phyloP scores from a whole-genome alignment of 2,329 filamentous ascomycete genomes.

The Exophiala bonariae region DNA sequence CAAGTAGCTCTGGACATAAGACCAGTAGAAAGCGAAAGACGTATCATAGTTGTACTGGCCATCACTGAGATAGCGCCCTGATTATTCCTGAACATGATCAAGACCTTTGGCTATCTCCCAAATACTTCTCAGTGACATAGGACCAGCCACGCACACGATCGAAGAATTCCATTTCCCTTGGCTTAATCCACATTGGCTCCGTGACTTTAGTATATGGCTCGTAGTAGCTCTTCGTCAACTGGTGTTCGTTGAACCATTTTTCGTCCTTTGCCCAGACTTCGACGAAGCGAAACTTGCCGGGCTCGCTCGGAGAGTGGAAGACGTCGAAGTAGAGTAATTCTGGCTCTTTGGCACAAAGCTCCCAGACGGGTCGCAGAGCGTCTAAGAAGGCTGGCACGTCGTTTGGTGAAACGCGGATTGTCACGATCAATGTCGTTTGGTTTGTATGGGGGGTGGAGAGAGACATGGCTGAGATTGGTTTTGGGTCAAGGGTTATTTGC shows the following conservation, averaged over 20 bases:
- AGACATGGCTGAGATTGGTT: no score
- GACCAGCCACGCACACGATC: constrained; percentile 9
- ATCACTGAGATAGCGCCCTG: no score
- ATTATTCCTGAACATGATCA: no score
- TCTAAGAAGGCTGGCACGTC: not conserved
- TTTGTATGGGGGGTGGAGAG: no score
- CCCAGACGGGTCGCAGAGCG: not conserved
- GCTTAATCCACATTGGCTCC: constrained; percentile 9
- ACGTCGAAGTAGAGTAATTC: constrained; percentile 10
- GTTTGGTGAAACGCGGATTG: not conserved
- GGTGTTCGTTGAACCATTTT: constrained; percentile 9
- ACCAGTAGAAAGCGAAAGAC: no score
- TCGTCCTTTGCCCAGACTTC: constrained; percentile 12
- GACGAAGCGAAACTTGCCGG: constrained; percentile 9
- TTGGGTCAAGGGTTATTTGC: no score
- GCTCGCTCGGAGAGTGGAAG: constrained; percentile 11
- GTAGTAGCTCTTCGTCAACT: constrained; percentile 14
- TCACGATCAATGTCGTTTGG: no score
- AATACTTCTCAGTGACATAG: constrained; percentile 5
- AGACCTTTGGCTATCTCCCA: not conserved
- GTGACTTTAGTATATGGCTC: constrained; percentile 9
- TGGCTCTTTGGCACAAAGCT: not conserved
- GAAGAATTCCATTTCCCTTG: constrained; percentile 6
- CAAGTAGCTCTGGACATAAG: no score
- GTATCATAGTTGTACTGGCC: no score